Conservation (phyloP, 306 rosid species). For the Begonia loranthoides region DNA sequence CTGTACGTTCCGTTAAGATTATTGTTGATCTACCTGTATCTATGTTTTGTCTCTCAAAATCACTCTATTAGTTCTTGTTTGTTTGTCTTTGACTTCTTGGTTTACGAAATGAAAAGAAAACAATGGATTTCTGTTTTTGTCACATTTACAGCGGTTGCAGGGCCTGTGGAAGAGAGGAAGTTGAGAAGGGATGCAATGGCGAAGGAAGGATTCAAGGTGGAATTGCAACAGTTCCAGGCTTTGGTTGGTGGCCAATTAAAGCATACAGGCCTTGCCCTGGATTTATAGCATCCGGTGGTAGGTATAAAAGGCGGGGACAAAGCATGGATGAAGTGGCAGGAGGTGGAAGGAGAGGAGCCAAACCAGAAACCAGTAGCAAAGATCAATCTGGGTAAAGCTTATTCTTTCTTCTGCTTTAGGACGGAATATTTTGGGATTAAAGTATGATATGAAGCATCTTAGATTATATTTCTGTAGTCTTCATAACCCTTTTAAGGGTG, state of each 20-base stretch:
- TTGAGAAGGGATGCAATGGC: constrained; percentile 85
- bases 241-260: constrained; percentile 99
- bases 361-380: constrained; percentile 11
- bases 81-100: neutral
- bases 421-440: neutral
- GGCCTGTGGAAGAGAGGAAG: constrained; percentile 71
- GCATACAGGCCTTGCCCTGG: constrained; percentile 96
- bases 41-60: too few species aligned
- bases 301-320: constrained; percentile 75
- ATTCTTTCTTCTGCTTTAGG: neutral
- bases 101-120: neutral
- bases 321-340: constrained; percentile 95
- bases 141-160: constrained; percentile 49
- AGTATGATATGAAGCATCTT: neutral
- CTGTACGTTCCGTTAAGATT: too few species aligned
- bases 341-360: constrained; percentile 24
- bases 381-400: constrained; percentile 23
- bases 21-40: too few species aligned
- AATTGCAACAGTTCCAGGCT: constrained; percentile 84
- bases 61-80: too few species aligned
- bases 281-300: constrained; percentile 71
- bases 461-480: neutral
- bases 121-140: constrained; percentile 6
- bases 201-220: constrained; percentile 97
- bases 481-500: too few species aligned